These are phyloP conservation scores for Conidiobolus incongruus DNA, from an alignment of 371 early-diverging fungal genomes.

Conservation along the genomic window DNA sequence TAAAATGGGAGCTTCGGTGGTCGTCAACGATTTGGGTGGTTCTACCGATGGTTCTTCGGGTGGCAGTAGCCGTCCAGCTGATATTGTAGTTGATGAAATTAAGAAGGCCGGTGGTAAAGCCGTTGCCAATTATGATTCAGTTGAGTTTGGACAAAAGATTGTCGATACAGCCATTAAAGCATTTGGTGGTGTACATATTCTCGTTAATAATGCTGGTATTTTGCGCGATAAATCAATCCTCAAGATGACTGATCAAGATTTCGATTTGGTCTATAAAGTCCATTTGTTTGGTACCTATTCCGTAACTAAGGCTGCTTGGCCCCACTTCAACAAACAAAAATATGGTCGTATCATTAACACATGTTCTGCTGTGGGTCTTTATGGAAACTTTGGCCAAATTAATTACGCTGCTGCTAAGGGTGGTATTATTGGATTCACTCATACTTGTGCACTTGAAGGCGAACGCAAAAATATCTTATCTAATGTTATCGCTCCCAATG, in stretches of 20 bases:
- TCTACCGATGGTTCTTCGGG: conserved; percentile 17
- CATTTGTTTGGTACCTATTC: conserved; percentile 90
- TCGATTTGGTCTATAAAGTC: conserved; percentile 81
- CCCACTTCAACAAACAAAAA: conserved; percentile 82
- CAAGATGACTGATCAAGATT: conserved; percentile 87
- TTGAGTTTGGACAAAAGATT: conserved; percentile 88
- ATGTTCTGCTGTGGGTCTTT: conserved; percentile 88
- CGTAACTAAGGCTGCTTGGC: conserved; percentile 94
- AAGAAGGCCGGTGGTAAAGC: conserved; percentile 76
- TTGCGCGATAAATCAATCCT: conserved; percentile 89
- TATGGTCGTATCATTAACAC: conserved; percentile 66
- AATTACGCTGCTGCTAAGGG: conserved; percentile 87
- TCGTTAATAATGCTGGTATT: conserved; percentile 96
- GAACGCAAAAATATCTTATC: conserved; percentile 71
- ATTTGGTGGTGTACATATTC: conserved; percentile 82
- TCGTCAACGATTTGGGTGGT: conserved; percentile 81
- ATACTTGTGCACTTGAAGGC: conserved; percentile 86
- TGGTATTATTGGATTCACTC: conserved; percentile 76
- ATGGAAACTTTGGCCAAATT: conserved; percentile 98
- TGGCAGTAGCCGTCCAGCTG: conserved; percentile 59
- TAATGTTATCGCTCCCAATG: conserved; percentile 96
- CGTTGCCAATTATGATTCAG: conserved; percentile 93
- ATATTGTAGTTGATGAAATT: conserved; percentile 89
- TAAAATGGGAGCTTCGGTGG: conserved; percentile 54
- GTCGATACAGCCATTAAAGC: conserved; percentile 88